Base-by-base conservation (phyloP, 164 flowering plant species). In the Litsea cubeba region DNA sequence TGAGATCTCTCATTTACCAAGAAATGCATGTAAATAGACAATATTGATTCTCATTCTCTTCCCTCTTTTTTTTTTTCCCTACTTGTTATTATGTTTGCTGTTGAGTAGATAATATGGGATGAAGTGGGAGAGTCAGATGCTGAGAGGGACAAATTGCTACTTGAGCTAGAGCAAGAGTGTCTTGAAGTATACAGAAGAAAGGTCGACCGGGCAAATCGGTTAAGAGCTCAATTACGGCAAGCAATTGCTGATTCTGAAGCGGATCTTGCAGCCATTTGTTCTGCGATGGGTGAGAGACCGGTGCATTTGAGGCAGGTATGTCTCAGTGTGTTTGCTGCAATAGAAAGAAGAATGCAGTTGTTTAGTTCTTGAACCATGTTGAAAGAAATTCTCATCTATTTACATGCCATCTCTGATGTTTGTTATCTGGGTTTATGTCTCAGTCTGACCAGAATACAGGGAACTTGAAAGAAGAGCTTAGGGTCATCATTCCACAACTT, bases 391-490 rank as follows among this genome's bases (percentile, higher is more conserved):
- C 46, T 40, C 46, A 49, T 14, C 23, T 28, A 7, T 58, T 46
- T 69, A 24, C 50, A 65, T 24, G 22, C 46, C 1, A 12, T 30
- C 46, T 64, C 0, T 25, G 24, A 18, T 76, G 6, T 49, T 26
- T 71, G 20, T 12, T 18, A 28, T 74, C 65, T 73, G 68, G 12
- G 26, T 30, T 7, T 14, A 69, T 69, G 58, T 30, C 60, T 82
- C 88, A 92, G 99, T 77, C 86, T 73, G 96, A 93, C 73, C 89
- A 87, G 79, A 88, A 77, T 64, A 71, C 81, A 76, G 89, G 84
- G 76, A 89, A 84, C 75, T 82, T 95, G 81, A 95, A 91, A 75
- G 91, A 87, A 77, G 97, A 93, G 85, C 89, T 91, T 62, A 77
- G 74, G 71, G 81, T 82, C 77, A 87, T 87, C 78, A 62, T 85